Base-by-base conservation (phyloP, 129 eudicot genomes). In the Escallonia rubra region DNA sequence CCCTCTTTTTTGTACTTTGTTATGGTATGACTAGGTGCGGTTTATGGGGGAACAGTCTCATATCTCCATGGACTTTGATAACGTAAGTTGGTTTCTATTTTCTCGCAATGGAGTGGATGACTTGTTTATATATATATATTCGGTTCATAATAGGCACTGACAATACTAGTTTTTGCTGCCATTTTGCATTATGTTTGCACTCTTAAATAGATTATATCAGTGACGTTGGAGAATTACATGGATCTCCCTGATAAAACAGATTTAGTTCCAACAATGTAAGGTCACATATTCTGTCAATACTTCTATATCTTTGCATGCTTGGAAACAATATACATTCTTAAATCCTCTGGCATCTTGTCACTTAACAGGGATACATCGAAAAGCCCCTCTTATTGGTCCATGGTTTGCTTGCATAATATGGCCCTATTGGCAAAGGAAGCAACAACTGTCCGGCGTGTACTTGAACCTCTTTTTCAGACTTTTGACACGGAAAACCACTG, bases 21-120 rank as follows among this genome's bases (percentile, higher is more conserved):
- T 52, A n/a, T 50, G 7, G 12, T 61, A 59, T 49, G 14, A 57
- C 3, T 60, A 89, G 96, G 87, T 89, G 71, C 79, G 53, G 41
- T 89, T 76, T 70, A 89, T 89, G 96, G 96, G 96, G 65, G 86
- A 83, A 77, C 93, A 89, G 66, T 86, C 94, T 73, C 96, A 89
- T 66, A 79, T 89, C 66, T 87, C 96, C 66, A 74, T 83, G 88
- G 88, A 89, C 81, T 81, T 89, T 83, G 96, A 83, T 76, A 82
- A 79, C 53, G 96, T 89, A 84, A 64, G 94, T 65, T 63, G 3
- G 41, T 34, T 68, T 69, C 10, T 23, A 50, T 64, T 57, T 57
- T 54, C 49, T 69, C 34, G 34, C 34, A 23, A 23, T 23, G 34
- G 34, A 23, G 34, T 23, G 34, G 34, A 23, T 23, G 34, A 23